These are phyloP conservation scores for Cystofilobasidium bisporidii DNA, from an alignment of 768 basidiomycete species.

Conservation along the genomic window DNA sequence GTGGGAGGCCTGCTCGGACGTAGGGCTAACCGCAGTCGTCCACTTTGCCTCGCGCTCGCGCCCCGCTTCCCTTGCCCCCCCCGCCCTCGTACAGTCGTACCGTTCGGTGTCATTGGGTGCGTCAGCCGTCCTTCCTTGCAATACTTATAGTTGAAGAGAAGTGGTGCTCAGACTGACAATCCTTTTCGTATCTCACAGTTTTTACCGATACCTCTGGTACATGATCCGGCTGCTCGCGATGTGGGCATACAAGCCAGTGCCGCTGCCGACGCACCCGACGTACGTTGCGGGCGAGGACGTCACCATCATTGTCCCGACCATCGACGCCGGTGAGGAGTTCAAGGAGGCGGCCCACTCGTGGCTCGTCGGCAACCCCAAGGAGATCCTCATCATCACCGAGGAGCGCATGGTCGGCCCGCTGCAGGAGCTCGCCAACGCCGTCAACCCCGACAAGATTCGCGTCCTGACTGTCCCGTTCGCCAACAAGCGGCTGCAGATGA, in stretches of 20 bases:
- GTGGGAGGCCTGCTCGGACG: not conserved
- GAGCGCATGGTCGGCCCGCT: constrained; percentile 83
- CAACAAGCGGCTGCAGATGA: constrained; percentile 90
- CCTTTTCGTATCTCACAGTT: constrained; percentile 45
- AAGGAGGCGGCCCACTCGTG: constrained; percentile 85
- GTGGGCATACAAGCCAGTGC: constrained; percentile 74
- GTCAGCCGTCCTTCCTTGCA: constrained; percentile 17
- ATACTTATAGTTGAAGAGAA: not conserved
- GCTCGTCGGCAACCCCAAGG: constrained; percentile 86
- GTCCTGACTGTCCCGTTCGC: constrained; percentile 86
- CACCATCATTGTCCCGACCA: constrained; percentile 91
- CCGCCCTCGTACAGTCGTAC: constrained; percentile 55
- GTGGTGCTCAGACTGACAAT: not conserved
- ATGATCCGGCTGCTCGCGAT: constrained; percentile 72
- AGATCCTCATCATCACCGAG: constrained; percentile 65
- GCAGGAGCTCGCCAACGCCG: constrained; percentile 76
- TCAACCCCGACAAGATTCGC: constrained; percentile 67
- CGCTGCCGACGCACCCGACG: constrained; percentile 78
- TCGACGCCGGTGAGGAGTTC: constrained; percentile 92
- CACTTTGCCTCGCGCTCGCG: constrained; percentile 5
- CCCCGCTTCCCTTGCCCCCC: constrained; percentile 16
- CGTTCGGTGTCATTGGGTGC: constrained; percentile 41
- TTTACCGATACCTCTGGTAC: constrained; percentile 91
- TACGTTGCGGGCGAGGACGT: constrained; percentile 86
- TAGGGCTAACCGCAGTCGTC: constrained; percentile 19